Conservation (phyloP, 2,329 filamentous ascomycete genomes). For the Ilyonectria mors-panacis region DNA sequence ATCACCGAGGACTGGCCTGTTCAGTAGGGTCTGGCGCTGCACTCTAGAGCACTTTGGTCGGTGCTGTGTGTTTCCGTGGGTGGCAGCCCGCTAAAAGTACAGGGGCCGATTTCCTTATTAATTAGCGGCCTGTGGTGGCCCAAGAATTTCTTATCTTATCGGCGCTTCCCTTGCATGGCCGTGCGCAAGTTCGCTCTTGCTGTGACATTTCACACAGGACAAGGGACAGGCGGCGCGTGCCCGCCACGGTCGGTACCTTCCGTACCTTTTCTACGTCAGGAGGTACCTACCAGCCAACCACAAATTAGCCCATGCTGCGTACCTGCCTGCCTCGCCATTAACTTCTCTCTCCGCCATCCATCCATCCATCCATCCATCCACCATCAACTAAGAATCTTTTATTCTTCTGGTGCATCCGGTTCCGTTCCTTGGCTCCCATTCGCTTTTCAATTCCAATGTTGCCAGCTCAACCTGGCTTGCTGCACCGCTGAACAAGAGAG, state of each 20-base stretch:
- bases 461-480: not conserved
- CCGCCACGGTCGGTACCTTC: slow-evolving; percentile 12
- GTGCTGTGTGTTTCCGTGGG: not conserved
- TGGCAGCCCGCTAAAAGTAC: not conserved
- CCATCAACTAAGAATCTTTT: not conserved
- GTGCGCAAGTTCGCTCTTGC: slow-evolving; percentile 12
- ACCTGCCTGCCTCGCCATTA: slow-evolving; percentile 25
- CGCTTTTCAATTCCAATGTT: slow-evolving; percentile 13
- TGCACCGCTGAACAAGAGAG: slow-evolving; percentile 17
- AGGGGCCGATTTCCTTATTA: not conserved
- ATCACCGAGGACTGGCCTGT: not conserved
- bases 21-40: not conserved
- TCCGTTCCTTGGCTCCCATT: not conserved
- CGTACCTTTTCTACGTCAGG: slow-evolving; percentile 10
- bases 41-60: not conserved
- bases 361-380: slow-evolving; percentile 14
- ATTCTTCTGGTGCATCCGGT: not conserved
- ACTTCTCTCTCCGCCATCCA: slow-evolving; percentile 27
- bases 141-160: slow-evolving; percentile 28
- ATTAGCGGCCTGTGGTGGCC: not conserved
- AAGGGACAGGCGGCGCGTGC: slow-evolving; percentile 6
- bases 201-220: not conserved
- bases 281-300: slow-evolving; percentile 24
- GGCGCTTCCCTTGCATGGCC: slow-evolving; percentile 4
- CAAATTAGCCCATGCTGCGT: slow-evolving; percentile 27